Conservation (phyloP, 371 early-diverging fungal genomes). For the Mortierella sp. region DNA sequence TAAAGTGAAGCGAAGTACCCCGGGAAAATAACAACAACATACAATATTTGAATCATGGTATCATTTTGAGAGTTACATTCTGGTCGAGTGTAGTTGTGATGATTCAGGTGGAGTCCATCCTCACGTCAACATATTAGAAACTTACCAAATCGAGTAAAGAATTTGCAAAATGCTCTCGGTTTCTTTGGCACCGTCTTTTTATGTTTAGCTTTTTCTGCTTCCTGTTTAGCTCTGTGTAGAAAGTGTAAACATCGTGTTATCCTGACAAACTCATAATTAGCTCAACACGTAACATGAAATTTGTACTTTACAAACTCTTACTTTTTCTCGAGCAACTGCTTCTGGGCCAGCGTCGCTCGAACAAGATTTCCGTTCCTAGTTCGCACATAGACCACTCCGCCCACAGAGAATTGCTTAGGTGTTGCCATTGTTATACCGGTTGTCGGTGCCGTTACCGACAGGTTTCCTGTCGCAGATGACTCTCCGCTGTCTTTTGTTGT, state of each 20-base stretch:
- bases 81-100: neutral
- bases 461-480: neutral
- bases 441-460: slow-evolving; percentile 11
- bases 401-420: slow-evolving; percentile 55
- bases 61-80: neutral
- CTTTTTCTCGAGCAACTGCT: slow-evolving; percentile 35
- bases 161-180: slow-evolving; percentile 35
- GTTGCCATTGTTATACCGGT: slow-evolving; percentile 28
- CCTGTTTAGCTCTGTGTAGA: slow-evolving; percentile 23
- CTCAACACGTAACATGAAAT: neutral
- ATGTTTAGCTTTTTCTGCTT: slow-evolving; percentile 13
- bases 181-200: slow-evolving; percentile 18
- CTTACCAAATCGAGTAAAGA: slow-evolving; percentile 52
- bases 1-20: neutral
- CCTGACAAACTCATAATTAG: slow-evolving; percentile 7
- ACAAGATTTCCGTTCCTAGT: slow-evolving; percentile 61
- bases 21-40: slow-evolving; percentile 6
- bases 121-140: neutral
- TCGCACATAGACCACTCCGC: slow-evolving; percentile 57
- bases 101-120: no score
- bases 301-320: slow-evolving; percentile 12
- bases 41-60: slow-evolving; percentile 2
- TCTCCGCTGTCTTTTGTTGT: slow-evolving; percentile 2
- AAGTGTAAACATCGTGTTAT: slow-evolving; percentile 9
- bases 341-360: slow-evolving; percentile 44